Base-by-base conservation (phyloP, 768 basidiomycete genomes). In the Auriscalpium orientale region DNA sequence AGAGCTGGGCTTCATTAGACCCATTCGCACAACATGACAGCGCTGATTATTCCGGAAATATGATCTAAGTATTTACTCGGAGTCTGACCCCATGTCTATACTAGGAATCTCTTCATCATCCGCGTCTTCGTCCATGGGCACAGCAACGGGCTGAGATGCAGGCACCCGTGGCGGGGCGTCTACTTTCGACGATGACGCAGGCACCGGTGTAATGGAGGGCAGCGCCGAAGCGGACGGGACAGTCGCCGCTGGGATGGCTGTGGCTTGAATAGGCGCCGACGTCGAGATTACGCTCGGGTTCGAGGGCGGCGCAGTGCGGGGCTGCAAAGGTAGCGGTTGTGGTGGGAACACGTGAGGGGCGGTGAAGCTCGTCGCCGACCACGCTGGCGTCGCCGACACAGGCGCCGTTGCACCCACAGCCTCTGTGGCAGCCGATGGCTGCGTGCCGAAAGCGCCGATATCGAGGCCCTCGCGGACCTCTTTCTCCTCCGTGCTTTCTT, bases 81-180 rank as follows among this genome's bases (percentile, higher is more conserved):
- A 87, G 68, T 92, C 90, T 1, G 90, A 91, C 43, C 78, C 83
- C 74, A 90, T 72, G 66, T 91, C 79, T 38, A 94, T 91, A 11
- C 74, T 64, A 3, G 91, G 91, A 75, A 94, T 83, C 47, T 82
- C 80, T 58, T 85, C 84, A 59, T 88, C 85, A 13, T 89, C 85
- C 4, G 82, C 76, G 8, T 68, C 73, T n/a, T 73, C 72, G n/a
- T 68, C 68, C 46, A 59, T 57, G 15, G 43, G 57, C 46, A 53
- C 13, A 8, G 43, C 34, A 10, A 35, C 36, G 13, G 56, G 50
- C 33, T 44, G 11, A 16, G 21, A 49, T 4, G 46, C 34, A 18
- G n/a, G 12, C 18, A 46, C 18, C 48, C 33, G 18, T 21, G 50
- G 38, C 5, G 47, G 20, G 8, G 12, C 37, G n/a, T 51, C 16